These are phyloP conservation scores for Plasmodium knowlesi DNA, from an alignment of 169 alveolate species.

Conservation along the genomic window DNA sequence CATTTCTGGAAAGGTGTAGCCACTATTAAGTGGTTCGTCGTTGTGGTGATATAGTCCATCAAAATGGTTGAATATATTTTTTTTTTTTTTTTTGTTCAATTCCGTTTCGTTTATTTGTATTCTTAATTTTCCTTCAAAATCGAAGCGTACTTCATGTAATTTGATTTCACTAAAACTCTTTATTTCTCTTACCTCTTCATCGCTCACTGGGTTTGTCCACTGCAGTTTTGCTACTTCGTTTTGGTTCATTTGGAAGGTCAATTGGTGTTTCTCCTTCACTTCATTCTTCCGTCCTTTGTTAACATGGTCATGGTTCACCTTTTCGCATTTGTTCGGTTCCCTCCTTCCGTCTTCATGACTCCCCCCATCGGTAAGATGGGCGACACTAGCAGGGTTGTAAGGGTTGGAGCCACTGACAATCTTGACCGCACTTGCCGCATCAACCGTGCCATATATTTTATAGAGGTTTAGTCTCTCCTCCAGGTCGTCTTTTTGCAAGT, in stretches of 20 bases:
- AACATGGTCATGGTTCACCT: background rate
- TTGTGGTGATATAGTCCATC: conserved; percentile 83
- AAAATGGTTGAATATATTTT: conserved; percentile 65
- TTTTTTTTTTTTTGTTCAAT: conserved; percentile 26
- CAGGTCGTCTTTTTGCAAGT: conserved; percentile 45
- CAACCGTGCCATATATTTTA: conserved; percentile 5
- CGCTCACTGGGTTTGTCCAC: conserved; percentile 85
- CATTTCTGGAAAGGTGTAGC: conserved; percentile 85
- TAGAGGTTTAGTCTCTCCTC: conserved; percentile 14
- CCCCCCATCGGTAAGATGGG: background rate
- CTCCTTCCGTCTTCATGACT: background rate
- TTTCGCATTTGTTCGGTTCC: background rate
- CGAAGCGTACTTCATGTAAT: conserved; percentile 82
- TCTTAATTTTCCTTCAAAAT: conserved; percentile 78
- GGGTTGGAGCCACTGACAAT: background rate
- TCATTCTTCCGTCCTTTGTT: background rate
- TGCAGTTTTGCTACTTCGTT: conserved; percentile 79
- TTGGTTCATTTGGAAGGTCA: conserved; percentile 19
- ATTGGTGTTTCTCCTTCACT: conserved; percentile 21
- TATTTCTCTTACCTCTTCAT: conserved; percentile 58
- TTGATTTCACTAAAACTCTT: conserved; percentile 44
- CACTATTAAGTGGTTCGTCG: conserved; percentile 80
- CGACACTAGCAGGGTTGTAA: background rate
- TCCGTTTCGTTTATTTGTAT: conserved; percentile 33
- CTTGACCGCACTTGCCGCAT: background rate